phyloP scores from a whole-genome alignment of 257 asterid species.

The Nicotiana benthamiana region DNA sequence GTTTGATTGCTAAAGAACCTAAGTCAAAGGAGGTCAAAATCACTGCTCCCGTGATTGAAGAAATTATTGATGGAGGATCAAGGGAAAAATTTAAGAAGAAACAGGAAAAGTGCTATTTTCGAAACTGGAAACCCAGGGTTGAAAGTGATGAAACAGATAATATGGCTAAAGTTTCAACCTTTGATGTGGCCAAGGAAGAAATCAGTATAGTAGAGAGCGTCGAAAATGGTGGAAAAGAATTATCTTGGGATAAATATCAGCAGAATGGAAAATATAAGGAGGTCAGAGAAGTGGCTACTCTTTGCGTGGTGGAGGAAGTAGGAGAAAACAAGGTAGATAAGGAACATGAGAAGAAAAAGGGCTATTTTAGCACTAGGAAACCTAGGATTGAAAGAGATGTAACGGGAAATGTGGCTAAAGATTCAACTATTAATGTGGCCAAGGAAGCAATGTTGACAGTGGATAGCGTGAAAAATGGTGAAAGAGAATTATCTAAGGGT shows the following conservation, averaged over 20 bases:
- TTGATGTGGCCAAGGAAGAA: background rate
- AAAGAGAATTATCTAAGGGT: background rate
- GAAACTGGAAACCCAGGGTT: conserved; percentile 10
- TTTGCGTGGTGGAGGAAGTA: conserved; percentile 7
- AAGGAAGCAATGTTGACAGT: background rate
- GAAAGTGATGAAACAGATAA: conserved; percentile 1
- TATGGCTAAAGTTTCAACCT: background rate
- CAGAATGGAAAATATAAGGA: background rate
- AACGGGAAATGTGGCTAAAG: background rate
- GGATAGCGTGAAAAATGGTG: conserved; percentile 3
- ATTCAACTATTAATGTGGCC: background rate
- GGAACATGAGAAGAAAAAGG: background rate
- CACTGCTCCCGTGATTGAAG: conserved; percentile 6
- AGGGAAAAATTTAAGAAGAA: background rate
- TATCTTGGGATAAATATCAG: conserved; percentile 2
- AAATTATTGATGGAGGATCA: background rate
- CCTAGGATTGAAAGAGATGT: conserved; percentile 7
- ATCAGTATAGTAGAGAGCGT: background rate
- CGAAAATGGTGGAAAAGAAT: conserved; percentile 6
- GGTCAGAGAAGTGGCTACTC: conserved; percentile 11
- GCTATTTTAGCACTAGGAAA: background rate
- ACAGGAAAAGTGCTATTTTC: background rate
- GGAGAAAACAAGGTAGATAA: background rate
- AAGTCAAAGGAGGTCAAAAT: conserved; percentile 21
- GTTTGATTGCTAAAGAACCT: conserved; percentile 12